Base-by-base conservation (phyloP, 139 green algal species). In the Chlorella sp. region DNA sequence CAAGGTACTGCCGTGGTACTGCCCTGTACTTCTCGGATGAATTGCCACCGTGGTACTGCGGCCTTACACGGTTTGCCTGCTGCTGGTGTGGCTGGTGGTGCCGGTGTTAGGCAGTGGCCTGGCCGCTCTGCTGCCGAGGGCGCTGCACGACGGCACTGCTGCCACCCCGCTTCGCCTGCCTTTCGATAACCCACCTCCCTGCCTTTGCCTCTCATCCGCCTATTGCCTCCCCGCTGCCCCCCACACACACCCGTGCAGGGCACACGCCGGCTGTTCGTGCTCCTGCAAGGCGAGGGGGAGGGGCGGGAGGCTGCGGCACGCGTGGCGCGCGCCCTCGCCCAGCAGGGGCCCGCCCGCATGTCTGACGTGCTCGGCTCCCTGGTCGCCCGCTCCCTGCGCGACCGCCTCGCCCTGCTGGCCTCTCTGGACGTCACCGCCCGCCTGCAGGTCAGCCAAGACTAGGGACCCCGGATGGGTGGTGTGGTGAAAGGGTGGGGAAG, bases 301-400 rank as follows among this genome's bases (percentile, higher is more conserved):
- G 87, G 87, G 77, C 61, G 87, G 61, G 78, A 71, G 39, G 40
- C 78, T 7, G 87, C 69, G 0, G 66, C 80, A 7, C 82, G 81
- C 15, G 81, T 91, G 40, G 85, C 85, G 16, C 71, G 85, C 0
- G 85, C 69, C 32, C 81, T 92, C 32, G 36, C 39, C 26, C 39
- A 64, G 78, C 86, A 90, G 57, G 85, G 90, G 40, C 90, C 90
- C 2, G 61, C 90, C 32, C 77, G 64, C 32, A 83, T 86, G 71
- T 42, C 57, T 26, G 89, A 92, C 34, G 80, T 92, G 22, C 80
- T 92, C 53, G 89, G 89, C 34, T 78, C 83, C 11, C 86, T 92
- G 60, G 83, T 90, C 1, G 84, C 84, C 0, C 84, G 80, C 26
- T 32, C 36, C n/a, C 73, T 68, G 42, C 53, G 22, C 64, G 86